Percentiles rank a stretch among this genome's conserved stretches.
These are phyloP conservation scores for Podila epicladia DNA, from an alignment of 192 early-diverging fungal species.

Conservation along the genomic window DNA sequence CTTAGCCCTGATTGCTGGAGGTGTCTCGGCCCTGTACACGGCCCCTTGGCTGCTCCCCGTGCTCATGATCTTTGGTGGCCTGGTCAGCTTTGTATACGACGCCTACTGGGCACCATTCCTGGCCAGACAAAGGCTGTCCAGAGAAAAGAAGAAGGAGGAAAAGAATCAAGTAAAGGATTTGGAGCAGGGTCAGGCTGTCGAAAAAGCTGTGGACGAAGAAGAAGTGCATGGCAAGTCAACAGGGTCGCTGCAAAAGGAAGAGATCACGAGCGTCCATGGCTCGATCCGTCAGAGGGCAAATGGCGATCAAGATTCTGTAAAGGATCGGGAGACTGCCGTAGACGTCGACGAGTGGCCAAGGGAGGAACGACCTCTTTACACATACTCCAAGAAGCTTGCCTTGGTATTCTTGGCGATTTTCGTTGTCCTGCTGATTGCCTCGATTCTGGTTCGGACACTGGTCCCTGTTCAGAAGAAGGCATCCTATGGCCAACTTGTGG, in stretches of 20 bases:
- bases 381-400: conserved; percentile 48
- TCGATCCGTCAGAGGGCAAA: background rate
- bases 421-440: conserved; percentile 58
- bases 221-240: background rate
- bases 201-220: background rate
- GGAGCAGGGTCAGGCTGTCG: background rate
- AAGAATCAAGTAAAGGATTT: background rate
- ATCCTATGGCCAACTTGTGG: conserved; percentile 33
- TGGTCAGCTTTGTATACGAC: conserved; percentile 33
- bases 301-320: background rate
- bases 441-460: conserved; percentile 50
- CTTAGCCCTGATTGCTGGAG: conserved; percentile 40
- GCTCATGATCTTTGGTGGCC: conserved; percentile 63
- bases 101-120: conserved; percentile 11
- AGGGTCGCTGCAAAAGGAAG: background rate
- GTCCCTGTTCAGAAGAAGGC: conserved; percentile 18
- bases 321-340: background rate
- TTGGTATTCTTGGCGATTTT: conserved; percentile 55
- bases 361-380: conserved; percentile 5
- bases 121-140: background rate
- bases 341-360: background rate
- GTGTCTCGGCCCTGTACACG: conserved; percentile 40
- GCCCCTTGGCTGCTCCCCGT: conserved; percentile 62
- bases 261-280: background rate
- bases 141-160: background rate